phyloP scores from a whole-genome alignment of 148 eudicot genomes.

The Camellia japonica region DNA sequence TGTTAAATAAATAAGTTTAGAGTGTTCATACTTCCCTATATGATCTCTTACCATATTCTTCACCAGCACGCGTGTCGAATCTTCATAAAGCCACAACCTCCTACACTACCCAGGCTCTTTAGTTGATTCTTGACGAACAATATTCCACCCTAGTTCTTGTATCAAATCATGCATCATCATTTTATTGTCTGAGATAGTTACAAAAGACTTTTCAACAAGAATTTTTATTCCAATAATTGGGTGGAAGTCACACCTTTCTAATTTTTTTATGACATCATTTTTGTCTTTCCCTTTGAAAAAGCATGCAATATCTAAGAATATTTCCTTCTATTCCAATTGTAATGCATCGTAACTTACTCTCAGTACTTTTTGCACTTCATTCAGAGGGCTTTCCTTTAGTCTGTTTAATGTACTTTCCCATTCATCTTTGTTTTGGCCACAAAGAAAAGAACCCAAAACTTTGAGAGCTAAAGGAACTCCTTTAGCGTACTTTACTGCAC shows the following conservation, averaged over 20 bases:
- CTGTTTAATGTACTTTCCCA: constrained; percentile 9
- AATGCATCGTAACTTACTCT: constrained; percentile 13
- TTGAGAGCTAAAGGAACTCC: constrained; percentile 16
- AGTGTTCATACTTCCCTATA: too few species aligned
- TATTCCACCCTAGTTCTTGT: constrained; percentile 14
- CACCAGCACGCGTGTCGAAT: neutral
- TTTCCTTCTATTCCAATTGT: neutral
- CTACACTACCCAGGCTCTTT: constrained; percentile 9
- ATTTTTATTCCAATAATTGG: constrained; percentile 3
- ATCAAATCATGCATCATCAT: constrained; percentile 14
- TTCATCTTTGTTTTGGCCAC: neutral
- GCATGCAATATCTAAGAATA: constrained; percentile 18
- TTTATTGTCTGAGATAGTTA: constrained; percentile 2
- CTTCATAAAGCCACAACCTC: constrained; percentile 14
- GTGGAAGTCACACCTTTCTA: neutral
- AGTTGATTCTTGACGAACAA: constrained; percentile 10
- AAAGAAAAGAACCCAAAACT: constrained; percentile 15
- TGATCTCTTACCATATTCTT: neutral
- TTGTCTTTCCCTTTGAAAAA: constrained; percentile 6
- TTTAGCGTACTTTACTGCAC: neutral
- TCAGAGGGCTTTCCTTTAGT: too few species aligned
- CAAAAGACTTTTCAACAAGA: constrained; percentile 12
- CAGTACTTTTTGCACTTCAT: constrained; percentile 1
- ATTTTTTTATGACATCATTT: neutral
- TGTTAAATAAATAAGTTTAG: too few species aligned